These are phyloP conservation scores for Boletus sp. DNA, from an alignment of 768 basidiomycete genomes.

Conservation along the genomic window DNA sequence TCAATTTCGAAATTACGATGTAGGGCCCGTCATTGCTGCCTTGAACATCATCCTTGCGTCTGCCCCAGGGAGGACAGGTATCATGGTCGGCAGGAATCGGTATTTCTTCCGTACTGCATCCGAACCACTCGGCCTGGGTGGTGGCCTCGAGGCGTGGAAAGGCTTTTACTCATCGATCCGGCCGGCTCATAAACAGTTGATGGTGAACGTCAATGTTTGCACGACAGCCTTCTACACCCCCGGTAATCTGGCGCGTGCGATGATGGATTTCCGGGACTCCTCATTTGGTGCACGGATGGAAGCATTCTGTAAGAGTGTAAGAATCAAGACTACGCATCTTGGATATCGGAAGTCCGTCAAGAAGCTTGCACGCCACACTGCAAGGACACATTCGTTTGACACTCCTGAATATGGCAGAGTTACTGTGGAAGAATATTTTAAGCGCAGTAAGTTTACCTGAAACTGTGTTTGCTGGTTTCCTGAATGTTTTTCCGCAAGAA, in stretches of 20 bases:
- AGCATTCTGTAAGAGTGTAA: conserved; percentile 64
- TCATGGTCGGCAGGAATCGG: conserved; percentile 51
- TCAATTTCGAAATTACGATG: conserved; percentile 43
- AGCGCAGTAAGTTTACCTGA: conserved; percentile 37
- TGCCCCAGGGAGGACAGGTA: conserved; percentile 45
- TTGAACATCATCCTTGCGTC: conserved; percentile 50
- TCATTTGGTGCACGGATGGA: conserved; percentile 59
- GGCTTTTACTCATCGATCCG: conserved; percentile 44
- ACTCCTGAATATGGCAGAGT: conserved; percentile 41
- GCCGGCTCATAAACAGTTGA: conserved; percentile 44
- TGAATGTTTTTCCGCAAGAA: conserved; percentile 33
- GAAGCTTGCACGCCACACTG: conserved; percentile 40
- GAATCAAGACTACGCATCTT: conserved; percentile 66
- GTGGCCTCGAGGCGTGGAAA: conserved; percentile 61
- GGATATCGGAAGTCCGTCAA: conserved; percentile 77
- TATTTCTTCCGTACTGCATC: conserved; percentile 47
- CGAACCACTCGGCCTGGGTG: conserved; percentile 37
- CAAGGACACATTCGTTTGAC: conserved; percentile 40
- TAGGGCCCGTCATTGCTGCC: conserved; percentile 47
- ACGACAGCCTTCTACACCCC: conserved; percentile 46
- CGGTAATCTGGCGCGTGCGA: conserved; percentile 43
- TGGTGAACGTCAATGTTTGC: conserved; percentile 55
- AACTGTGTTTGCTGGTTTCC: neutral
- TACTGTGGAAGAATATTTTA: conserved; percentile 49
- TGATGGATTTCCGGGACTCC: conserved; percentile 42